Evolutionary conservation across 495 filamentous ascomycete species (phyloP), one percentile per base, ranked within the genome.

Genomic region (Daldinia bambusicola): DNA sequence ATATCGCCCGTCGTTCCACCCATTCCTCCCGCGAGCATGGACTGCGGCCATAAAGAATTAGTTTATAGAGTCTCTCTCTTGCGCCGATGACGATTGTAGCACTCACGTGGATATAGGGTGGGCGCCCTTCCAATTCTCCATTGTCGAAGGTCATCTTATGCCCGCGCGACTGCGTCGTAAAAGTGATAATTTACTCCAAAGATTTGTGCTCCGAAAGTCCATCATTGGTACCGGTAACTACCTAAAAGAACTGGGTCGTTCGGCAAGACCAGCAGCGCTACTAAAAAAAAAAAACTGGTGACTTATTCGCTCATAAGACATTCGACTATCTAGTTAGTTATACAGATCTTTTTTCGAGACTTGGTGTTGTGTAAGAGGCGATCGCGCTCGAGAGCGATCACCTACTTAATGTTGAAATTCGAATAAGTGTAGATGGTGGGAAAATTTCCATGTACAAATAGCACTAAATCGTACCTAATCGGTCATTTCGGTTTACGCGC

Each of bases 1-100:
- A 99, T 93, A 80, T 99, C 95, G 57, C 95, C 95, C 52, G 91
- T 94, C 32, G 91, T 93, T 30, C 95, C 95, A 69, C 95, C 95
- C 26, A 92, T 77, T 59, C 94, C 95, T 63, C 95, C 95, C 12
- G 96, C 95, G 66, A 98, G 83, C 95, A 98, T 98, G 75, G 90
- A 91, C 93, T 99, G 75, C 40, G 45, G 53, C 45, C 31, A 55
- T 14, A 56, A 68, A 53, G 4, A 3, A 60, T 72, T 72, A 55
- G 74, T 75, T 55, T 51, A 26, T 1, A 26, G 3, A 22, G 55
- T 26, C 26, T 26, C 55, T 14, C 12, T 6, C 7, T 16, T 26
- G 7, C n/a, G 50, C 26, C 9, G 14, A 48, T 56, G 56, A 3
- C 38, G 55, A 61, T 52, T 7, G 38, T 31, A 36, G 38, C 41